Evolutionary conservation across 768 basidiomycete genomes (phyloP).

Genomic region (Mycena pura): DNA sequence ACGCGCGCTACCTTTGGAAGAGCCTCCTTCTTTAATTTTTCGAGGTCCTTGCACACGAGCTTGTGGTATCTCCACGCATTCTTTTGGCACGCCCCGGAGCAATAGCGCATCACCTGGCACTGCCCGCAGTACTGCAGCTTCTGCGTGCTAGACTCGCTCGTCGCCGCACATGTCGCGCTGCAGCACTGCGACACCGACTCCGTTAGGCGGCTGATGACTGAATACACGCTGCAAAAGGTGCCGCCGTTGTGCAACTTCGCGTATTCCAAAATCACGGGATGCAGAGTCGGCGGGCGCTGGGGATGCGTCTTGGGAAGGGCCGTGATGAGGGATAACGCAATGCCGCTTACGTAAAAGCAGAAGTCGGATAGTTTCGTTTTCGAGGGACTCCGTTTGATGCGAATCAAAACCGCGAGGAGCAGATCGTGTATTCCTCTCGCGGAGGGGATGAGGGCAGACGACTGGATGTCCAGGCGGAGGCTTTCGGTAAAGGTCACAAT

Average conservation of each 20-base stretch:
- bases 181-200: slow-evolving; percentile 9
- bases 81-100: slow-evolving; percentile 4
- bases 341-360: not conserved
- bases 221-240: not conserved
- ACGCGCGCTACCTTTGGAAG: not conserved
- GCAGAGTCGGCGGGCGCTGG: not conserved
- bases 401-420: not conserved
- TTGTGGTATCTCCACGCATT: slow-evolving; percentile 13
- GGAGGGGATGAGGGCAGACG: not conserved
- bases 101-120: slow-evolving; percentile 13
- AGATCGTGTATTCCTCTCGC: not conserved
- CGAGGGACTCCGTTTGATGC: not conserved
- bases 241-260: not conserved
- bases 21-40: slow-evolving; percentile 2
- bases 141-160: slow-evolving; percentile 6
- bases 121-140: slow-evolving; percentile 6
- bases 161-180: not conserved
- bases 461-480: not conserved
- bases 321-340: not conserved
- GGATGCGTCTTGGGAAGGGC: not conserved
- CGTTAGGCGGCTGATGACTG: not conserved
- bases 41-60: slow-evolving; percentile 6
- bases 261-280: not conserved
- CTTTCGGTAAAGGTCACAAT: slow-evolving; percentile 2
- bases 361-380: not conserved